A percentile compares a stretch with the other conserved stretches of the same genome.
Evolutionary conservation across 257 asterid species (phyloP).

Genomic region (Haberlea rhodopensis): DNA sequence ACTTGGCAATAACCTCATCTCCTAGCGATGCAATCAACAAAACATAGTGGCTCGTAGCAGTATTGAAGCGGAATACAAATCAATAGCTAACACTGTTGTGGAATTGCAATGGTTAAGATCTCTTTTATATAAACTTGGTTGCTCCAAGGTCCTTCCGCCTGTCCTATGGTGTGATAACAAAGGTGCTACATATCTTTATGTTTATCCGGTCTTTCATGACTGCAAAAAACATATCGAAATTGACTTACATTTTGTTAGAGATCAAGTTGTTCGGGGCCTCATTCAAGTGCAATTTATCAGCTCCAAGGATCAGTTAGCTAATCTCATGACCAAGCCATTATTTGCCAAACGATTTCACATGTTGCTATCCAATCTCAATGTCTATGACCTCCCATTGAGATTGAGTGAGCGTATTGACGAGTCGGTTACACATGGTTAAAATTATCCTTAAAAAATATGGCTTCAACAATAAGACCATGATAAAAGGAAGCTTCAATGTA

Average conservation of each 20-base stretch:
- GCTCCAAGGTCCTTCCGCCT: background rate
- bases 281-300: too few relatives aligned
- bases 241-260: background rate
- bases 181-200: background rate
- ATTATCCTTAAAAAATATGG: too few relatives aligned
- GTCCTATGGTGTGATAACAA: constrained; percentile 12
- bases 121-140: background rate
- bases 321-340: too few relatives aligned
- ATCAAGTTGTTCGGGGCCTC: background rate
- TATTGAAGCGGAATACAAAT: constrained; percentile 9
- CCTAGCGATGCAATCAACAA: too few relatives aligned
- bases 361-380: too few relatives aligned
- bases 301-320: too few relatives aligned
- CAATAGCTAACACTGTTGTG: background rate
- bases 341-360: too few relatives aligned
- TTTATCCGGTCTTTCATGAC: constrained; percentile 5
- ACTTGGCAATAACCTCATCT: background rate
- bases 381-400: too few relatives aligned
- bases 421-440: too few relatives aligned
- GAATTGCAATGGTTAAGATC: background rate
- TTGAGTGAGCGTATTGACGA: too few relatives aligned
- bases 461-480: too few relatives aligned
- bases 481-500: too few relatives aligned
- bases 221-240: background rate
- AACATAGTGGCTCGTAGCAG: background rate